Conservation (phyloP, 257 asterid genomes). For the Solanum tarijense region DNA sequence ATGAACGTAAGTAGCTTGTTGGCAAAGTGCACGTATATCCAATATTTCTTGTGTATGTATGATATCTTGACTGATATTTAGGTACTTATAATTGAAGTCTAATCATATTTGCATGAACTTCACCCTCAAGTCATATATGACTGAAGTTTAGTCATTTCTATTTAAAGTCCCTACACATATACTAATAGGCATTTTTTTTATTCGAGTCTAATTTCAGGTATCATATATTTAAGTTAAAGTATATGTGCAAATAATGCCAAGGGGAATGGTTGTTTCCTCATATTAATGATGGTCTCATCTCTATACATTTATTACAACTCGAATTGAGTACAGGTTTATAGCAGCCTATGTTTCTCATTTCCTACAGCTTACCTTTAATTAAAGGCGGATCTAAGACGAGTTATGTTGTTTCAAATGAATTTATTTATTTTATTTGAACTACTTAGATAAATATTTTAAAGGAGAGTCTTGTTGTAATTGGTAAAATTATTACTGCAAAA, state of each 20-base stretch:
- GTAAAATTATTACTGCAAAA: no score
- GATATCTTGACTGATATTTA: no score
- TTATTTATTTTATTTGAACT: background rate
- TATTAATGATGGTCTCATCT: background rate
- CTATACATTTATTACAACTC: constrained; percentile 34
- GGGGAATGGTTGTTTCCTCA: background rate
- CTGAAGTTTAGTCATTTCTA: background rate
- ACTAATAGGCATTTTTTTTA: background rate
- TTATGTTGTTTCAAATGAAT: background rate
- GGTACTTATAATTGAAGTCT: no score
- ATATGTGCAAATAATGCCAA: background rate
- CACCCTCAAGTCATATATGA: no score
- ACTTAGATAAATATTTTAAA: background rate
- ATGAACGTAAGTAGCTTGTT: no score
- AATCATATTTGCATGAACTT: no score
- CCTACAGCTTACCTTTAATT: background rate
- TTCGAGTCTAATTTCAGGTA: background rate
- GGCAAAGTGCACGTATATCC: no score
- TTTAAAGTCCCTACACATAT: background rate
- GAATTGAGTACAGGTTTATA: constrained; percentile 26
- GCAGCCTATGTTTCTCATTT: constrained; percentile 54
- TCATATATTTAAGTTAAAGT: background rate
- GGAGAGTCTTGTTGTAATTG: background rate
- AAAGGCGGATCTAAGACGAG: background rate
- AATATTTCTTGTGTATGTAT: no score